Evolutionary conservation across 176 grass and related monocot species (phyloP).

Genomic region (Aechmea fasciata): DNA sequence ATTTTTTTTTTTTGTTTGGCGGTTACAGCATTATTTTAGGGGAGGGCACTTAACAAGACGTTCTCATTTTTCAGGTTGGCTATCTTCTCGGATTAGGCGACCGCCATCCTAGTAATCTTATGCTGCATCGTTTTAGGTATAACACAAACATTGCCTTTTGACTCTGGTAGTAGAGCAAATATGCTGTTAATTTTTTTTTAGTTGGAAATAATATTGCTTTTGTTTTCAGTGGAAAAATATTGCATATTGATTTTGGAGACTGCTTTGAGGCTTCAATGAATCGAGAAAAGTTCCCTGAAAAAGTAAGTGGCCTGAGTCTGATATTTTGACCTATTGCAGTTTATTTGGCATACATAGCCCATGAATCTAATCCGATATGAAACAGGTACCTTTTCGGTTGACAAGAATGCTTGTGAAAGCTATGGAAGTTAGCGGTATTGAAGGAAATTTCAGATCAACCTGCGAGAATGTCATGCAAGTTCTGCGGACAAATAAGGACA

Average conservation of each 20-base stretch:
- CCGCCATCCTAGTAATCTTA: conserved; percentile 97
- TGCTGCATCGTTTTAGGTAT: conserved; percentile 88
- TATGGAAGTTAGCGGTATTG: conserved; percentile 98
- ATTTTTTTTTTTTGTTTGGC: not conserved
- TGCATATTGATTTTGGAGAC: conserved; percentile 99
- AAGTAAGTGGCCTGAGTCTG: conserved; percentile 35
- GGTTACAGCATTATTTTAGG: not conserved
- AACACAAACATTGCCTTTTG: conserved; percentile 3
- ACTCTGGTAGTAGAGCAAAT: not conserved
- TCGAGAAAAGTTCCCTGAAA: conserved; percentile 96
- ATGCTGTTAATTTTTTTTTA: conserved; percentile 9
- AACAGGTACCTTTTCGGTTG: conserved; percentile 91
- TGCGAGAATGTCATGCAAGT: conserved; percentile 99
- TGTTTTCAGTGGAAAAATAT: conserved; percentile 85
- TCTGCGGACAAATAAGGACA: conserved; percentile 92
- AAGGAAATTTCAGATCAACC: conserved; percentile 94
- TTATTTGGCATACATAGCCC: conserved; percentile 1
- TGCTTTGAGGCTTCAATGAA: conserved; percentile 99
- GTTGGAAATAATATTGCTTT: conserved; percentile 12
- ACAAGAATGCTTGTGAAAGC: conserved; percentile 98
- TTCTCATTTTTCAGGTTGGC: conserved; percentile 54
- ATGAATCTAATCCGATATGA: conserved; percentile 14
- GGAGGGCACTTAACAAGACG: not conserved
- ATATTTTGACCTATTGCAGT: not conserved
- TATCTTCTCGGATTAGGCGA: conserved; percentile 97